Base-by-base conservation (phyloP, 2,329 filamentous ascomycete genomes). In the Didymella sp. region DNA sequence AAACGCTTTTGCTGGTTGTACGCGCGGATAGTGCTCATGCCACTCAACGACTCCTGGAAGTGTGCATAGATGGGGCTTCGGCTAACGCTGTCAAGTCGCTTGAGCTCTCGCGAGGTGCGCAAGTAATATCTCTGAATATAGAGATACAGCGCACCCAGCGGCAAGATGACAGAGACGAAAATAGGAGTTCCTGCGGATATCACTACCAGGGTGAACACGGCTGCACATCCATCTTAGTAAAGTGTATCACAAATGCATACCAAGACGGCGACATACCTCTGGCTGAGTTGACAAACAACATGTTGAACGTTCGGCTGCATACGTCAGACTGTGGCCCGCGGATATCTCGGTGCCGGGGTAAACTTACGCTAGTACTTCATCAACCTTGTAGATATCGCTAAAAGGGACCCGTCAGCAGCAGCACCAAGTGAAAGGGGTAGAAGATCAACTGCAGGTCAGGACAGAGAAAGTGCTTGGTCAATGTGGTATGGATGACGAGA, bases 81-180 rank as follows among this genome's bases (percentile, higher is more conserved):
- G 74, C 90, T 96, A 66, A 98, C 89, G 74, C 93, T 97, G 78
- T 99, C 95, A 57, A 99, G 83, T 63, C 95, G 86, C 82, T 99
- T 99, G 63, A 99, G 84, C 79, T 99, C 96, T 62, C 96, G 90
- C 57, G 95, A 99, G 13, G 95, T 97, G 61, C 93, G 87, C 45
- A 99, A 85, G 76, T 99, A 99, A 82, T 99, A 99, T 69, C 93
- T 88, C 77, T 99, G 95, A 68, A 98, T 96, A 79, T 88, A 96
- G 67, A 96, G 84, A 77, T 99, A 99, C 56, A 96, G 83, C 49
- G 86, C 84, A 51, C 85, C 85, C 47, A 99, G 81, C 2, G 95
- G 95, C 51, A 98, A 68, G 66, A 96, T 93, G 56, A 98, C 76
- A 11, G 88, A 80, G 47, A 92, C 76, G 73, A 99, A 98, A 7